Evolutionary conservation across 768 basidiomycete species (phyloP).

Genomic region (Pisolithus orientalis): DNA sequence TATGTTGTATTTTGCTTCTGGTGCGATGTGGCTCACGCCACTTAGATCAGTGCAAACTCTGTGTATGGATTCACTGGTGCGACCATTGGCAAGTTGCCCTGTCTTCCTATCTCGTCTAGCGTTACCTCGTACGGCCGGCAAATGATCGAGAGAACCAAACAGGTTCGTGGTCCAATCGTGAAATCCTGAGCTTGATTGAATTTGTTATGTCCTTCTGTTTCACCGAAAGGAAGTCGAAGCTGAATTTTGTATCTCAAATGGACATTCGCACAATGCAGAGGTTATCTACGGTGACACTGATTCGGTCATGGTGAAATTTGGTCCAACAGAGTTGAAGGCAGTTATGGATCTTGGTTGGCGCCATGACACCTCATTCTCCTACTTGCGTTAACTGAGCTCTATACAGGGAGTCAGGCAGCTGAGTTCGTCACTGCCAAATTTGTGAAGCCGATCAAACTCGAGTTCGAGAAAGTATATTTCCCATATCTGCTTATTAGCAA

Average conservation of each 20-base stretch:
- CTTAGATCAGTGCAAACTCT: slow-evolving; percentile 94
- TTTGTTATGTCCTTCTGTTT: too few relatives aligned
- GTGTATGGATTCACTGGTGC: slow-evolving; percentile 99
- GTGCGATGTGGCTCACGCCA: neutral
- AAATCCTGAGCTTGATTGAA: neutral
- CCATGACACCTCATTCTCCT: neutral
- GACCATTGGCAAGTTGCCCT: slow-evolving; percentile 93
- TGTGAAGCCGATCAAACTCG: slow-evolving; percentile 93
- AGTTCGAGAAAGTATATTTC: slow-evolving; percentile 99
- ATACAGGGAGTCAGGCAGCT: slow-evolving; percentile 83
- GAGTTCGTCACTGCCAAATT: slow-evolving; percentile 88
- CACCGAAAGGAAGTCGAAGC: slow-evolving; percentile 75
- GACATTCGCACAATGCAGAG: slow-evolving; percentile 79
- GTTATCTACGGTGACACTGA: slow-evolving; percentile 99
- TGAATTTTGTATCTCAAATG: slow-evolving; percentile 80
- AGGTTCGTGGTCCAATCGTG: slow-evolving; percentile 35
- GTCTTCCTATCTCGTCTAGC: slow-evolving; percentile 92
- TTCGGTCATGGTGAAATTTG: slow-evolving; percentile 98
- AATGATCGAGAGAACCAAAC: slow-evolving; percentile 97
- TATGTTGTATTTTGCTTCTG: slow-evolving; percentile 18
- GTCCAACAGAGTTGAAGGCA: slow-evolving; percentile 74
- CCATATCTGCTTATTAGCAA: slow-evolving; percentile 98
- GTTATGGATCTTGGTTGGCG: slow-evolving; percentile 86
- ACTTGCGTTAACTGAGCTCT: neutral
- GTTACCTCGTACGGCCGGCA: slow-evolving; percentile 94